Base-by-base conservation (phyloP, 805 yeast genomes). In the Torulaspora indica region DNA sequence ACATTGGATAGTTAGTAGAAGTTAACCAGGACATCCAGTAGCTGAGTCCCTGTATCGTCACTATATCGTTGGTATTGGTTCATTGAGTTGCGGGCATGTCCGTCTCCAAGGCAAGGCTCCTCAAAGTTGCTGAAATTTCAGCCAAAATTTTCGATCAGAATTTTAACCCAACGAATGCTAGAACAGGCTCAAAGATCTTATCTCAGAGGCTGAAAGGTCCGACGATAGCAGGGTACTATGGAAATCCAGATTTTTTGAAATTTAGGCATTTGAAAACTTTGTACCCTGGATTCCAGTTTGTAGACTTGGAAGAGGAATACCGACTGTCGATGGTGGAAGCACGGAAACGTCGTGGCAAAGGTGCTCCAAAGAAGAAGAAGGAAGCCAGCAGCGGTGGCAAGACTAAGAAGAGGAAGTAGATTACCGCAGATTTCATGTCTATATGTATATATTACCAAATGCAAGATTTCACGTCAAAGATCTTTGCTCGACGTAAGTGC, bases 331-430 rank as follows among this genome's bases (percentile, higher is more conserved):
- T 79, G 78, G 80, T 79, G 17, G 78, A 69, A 46, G 71, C 71
- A 45, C 75, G 86, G 66, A 85, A 81, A 73, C 81, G 84, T 76
- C 84, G 93, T 78, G 90, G 87, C 67, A 85, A 85, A 67, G 90
- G 91, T 65, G 88, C 93, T 9, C 95, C 93, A 56, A 78, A 81
- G 72, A 85, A 85, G 73, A 78, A 75, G 68, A 76, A 73, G 56
- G 76, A 72, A 10, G 64, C 65, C 22, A 52, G 58, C 35, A 67
- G 67, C 22, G 58, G 60, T 30, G 67, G 67, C 45, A 67, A 68
- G 58, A 75, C 74, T 68, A 69, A 67, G 60, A 60, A 64, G 44
- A 52, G 56, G 38, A 50, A 48, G 38, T 52, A 33, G 36, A 18
- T 9, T 13, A 8, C 13, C 1, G 13, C 13, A 28, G 27, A 4